Conservation (phyloP, 1,139 yeast species). For the Geotrichum fermentans region DNA sequence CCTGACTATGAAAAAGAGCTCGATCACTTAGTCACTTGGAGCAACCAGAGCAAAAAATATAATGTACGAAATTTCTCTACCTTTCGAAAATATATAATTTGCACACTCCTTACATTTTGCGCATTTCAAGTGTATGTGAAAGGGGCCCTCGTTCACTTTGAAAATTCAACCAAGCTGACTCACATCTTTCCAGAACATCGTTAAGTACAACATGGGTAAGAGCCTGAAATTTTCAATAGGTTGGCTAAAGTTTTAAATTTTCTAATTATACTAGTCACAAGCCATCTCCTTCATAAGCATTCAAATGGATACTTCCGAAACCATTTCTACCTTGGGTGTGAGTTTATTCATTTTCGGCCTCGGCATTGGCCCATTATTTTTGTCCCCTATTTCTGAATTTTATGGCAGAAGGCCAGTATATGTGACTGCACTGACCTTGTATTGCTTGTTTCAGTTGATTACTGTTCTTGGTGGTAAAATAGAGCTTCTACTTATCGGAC, state of each 20-base stretch:
- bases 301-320: constrained; percentile 50
- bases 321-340: constrained; percentile 57
- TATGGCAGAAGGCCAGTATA: constrained; percentile 66
- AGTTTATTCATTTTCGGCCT: constrained; percentile 65
- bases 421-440: constrained; percentile 52
- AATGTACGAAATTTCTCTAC: constrained; percentile 42
- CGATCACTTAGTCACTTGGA: no score
- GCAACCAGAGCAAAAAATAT: no score
- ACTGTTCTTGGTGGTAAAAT: constrained; percentile 61
- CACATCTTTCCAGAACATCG: constrained; percentile 46
- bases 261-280: constrained; percentile 49
- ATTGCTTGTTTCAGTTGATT: constrained; percentile 58
- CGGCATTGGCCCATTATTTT: constrained; percentile 61
- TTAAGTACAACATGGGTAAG: background rate
- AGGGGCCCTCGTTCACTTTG: no score
- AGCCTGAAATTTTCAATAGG: no score
- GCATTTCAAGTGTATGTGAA: constrained; percentile 45
- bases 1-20: no score
- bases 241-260: no score
- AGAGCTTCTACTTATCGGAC: constrained; percentile 57
- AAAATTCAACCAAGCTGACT: no score
- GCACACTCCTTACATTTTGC: constrained; percentile 48
- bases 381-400: constrained; percentile 72
- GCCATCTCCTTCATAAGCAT: constrained; percentile 23
- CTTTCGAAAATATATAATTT: constrained; percentile 48